phyloP scores from a whole-genome alignment of 2,329 filamentous ascomycete species.

The Emergomyces orientalis region DNA sequence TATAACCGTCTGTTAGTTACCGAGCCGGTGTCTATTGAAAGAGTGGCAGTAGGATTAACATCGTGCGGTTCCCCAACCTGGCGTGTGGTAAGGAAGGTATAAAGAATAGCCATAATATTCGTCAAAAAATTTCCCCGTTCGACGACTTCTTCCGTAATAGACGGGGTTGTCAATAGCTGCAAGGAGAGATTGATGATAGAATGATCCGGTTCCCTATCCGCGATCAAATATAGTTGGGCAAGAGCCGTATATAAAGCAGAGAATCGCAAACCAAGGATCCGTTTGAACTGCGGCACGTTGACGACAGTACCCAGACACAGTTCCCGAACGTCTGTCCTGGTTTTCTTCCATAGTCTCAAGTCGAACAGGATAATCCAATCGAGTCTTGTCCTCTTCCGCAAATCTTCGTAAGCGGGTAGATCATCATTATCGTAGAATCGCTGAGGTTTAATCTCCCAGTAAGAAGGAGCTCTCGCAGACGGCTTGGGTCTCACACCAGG shows the following conservation, averaged over 20 bases:
- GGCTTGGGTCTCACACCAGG: conserved; percentile 46
- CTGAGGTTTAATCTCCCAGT: conserved; percentile 74
- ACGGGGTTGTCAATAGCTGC: conserved; percentile 93
- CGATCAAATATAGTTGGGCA: conserved; percentile 89
- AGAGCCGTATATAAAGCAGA: conserved; percentile 88
- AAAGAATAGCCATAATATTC: conserved; percentile 88
- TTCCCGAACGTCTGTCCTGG: conserved; percentile 79
- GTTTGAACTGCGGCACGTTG: conserved; percentile 90
- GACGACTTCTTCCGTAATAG: conserved; percentile 91
- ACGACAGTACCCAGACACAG: conserved; percentile 96
- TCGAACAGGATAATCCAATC: conserved; percentile 96
- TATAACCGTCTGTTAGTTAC: conserved; percentile 94
- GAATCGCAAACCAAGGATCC: conserved; percentile 84
- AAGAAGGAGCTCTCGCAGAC: conserved; percentile 48
- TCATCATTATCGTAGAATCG: conserved; percentile 55
- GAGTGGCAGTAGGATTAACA: conserved; percentile 71
- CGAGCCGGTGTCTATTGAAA: conserved; percentile 88
- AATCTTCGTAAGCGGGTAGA: conserved; percentile 67
- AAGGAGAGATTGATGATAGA: conserved; percentile 97
- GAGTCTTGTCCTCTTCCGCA: conserved; percentile 78
- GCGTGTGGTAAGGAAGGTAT: conserved; percentile 90
- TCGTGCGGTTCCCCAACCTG: conserved; percentile 93
- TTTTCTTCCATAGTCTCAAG: conserved; percentile 90
- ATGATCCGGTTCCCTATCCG: conserved; percentile 91
- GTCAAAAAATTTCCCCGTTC: conserved; percentile 93